Conservation (phyloP, 495 filamentous ascomycete species). For the Penicillium maclennaniae region DNA sequence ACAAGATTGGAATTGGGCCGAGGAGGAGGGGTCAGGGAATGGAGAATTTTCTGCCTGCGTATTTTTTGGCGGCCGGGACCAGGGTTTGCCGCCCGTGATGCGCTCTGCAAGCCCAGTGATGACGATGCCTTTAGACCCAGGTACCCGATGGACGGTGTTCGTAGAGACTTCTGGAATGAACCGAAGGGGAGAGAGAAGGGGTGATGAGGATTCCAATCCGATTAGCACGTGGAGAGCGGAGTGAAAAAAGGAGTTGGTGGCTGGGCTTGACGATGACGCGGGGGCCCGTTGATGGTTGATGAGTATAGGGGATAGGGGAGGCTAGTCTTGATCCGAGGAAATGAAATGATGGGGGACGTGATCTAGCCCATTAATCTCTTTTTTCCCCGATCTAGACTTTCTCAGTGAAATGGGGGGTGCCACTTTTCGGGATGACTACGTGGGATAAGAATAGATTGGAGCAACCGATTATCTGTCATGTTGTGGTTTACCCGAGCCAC, state of each 20-base stretch:
- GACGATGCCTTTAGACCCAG: background rate
- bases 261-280: slow-evolving; percentile 17
- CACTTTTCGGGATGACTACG: slow-evolving; percentile 1
- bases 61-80: slow-evolving; percentile 7
- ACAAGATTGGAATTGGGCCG: slow-evolving; percentile 32
- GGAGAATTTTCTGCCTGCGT: slow-evolving; percentile 20
- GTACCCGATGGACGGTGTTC: background rate
- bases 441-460: slow-evolving; percentile 10
- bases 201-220: background rate
- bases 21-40: slow-evolving; percentile 14
- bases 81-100: background rate
- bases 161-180: background rate
- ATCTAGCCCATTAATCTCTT: background rate
- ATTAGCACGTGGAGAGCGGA: slow-evolving; percentile 24
- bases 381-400: background rate
- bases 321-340: background rate
- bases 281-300: slow-evolving; percentile 7
- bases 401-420: background rate
- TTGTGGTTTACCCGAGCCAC: background rate
- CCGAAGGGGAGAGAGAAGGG: slow-evolving; percentile 8
- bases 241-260: slow-evolving; percentile 18
- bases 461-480: background rate
- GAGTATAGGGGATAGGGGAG: background rate
- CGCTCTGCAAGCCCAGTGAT: background rate
- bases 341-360: no score